Conservation (phyloP, 805 yeast genomes). For the Clavispora phyllophila region DNA sequence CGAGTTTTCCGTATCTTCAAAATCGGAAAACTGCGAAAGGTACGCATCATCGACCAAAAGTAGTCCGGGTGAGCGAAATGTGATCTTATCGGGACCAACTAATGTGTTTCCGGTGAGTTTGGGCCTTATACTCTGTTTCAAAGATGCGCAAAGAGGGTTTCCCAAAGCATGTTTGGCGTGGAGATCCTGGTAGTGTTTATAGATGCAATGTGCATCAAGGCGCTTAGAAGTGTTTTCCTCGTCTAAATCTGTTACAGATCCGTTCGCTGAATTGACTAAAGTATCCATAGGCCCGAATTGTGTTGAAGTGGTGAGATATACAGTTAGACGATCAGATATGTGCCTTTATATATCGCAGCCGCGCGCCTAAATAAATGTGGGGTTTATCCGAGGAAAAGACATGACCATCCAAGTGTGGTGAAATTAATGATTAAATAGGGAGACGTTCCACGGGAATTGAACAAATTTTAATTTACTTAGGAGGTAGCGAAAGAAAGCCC, state of each 20-base stretch:
- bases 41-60: constrained; percentile 32
- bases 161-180: constrained; percentile 8
- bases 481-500: too few relatives aligned
- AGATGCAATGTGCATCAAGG: constrained; percentile 7
- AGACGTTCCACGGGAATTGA: too few relatives aligned
- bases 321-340: background rate
- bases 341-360: background rate
- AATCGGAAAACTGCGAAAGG: constrained; percentile 20
- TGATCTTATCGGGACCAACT: constrained; percentile 30
- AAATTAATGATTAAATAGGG: too few relatives aligned
- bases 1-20: constrained; percentile 10
- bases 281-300: background rate
- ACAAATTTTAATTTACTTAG: too few relatives aligned
- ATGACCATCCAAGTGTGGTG: too few relatives aligned
- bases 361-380: background rate
- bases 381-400: background rate
- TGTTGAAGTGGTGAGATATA: too few relatives aligned
- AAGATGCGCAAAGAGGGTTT: constrained; percentile 11
- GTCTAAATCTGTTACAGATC: background rate
- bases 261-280: background rate
- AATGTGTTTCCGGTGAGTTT: constrained; percentile 33
- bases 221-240: background rate
- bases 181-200: constrained; percentile 8
- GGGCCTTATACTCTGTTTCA: constrained; percentile 28
- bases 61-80: constrained; percentile 27